Base-by-base conservation (phyloP, 768 basidiomycete genomes). In the Tulasnella sp. region DNA sequence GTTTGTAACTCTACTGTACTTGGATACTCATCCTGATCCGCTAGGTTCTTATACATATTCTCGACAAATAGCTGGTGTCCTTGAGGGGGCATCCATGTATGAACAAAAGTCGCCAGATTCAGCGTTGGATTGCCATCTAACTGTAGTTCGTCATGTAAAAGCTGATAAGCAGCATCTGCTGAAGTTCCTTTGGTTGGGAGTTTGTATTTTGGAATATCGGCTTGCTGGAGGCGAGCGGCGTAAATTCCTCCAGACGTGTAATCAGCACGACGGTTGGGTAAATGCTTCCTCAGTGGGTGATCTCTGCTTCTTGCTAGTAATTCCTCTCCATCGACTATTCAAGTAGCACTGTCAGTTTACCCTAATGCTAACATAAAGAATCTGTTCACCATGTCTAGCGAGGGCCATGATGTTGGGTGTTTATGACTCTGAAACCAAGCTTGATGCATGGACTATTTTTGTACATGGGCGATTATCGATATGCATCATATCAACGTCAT, bases 11-110 rank as follows among this genome's bases (percentile, higher is more conserved):
- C 58, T 44, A 71, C 67, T 6, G 74, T 70, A 0, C 74, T 73
- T 13, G 80, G 79, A 60, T 81, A 82, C 59, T 83, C 81, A 54
- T 81, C 80, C 56, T 75, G 72, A 59, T 81, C 80, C 32, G 80
- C 79, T 28, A 81, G 63, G 61, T 82, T 82, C 64, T 60, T 48
- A 40, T 43, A 53, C 47, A 79, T 69, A 60, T 80, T 79, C 64
- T 81, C 80, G 48, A 69, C 54, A 72, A 79, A 75, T 48, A 81
- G 70, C 56, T 72, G 72, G 55, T 74, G 64, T 22, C 70, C 75
- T 34, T 68, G 57, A 8, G 67, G 65, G 27, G 74, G 71, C 75
- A 77, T 78, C 73, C 74, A 78, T 1, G 79, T 81, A 46, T 78
- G 70, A 5, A 82, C 80, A 55, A 82, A 80, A 29, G 48, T 54